Conservation (phyloP, 208 protist species). For the Novymonas esmeraldas region DNA sequence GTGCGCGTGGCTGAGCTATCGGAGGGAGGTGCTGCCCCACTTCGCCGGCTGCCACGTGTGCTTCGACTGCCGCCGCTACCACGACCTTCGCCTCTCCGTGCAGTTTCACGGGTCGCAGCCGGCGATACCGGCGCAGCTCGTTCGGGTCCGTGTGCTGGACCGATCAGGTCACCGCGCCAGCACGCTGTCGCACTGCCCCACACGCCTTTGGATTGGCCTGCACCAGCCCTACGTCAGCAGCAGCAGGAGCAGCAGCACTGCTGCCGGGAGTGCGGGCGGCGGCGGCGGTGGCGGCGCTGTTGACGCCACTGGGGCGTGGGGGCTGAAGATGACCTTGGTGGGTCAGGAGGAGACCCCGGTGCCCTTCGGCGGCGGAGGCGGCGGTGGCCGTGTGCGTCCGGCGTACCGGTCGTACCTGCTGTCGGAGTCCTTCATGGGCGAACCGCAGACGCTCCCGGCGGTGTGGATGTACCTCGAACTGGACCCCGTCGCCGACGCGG, state of each 20-base stretch:
- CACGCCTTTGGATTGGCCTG: conserved; percentile 69
- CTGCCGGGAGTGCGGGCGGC: conserved; percentile 16
- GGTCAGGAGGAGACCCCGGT: conserved; percentile 25
- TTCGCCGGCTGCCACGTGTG: conserved; percentile 57
- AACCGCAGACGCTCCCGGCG: conserved; percentile 38
- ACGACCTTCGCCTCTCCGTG: conserved; percentile 57
- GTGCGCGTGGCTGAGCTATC: conserved; percentile 54
- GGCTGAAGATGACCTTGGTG: conserved; percentile 51
- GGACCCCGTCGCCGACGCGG: conserved; percentile 14
- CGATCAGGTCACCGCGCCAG: background rate
- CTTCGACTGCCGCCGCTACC: conserved; percentile 70
- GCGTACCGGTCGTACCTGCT: conserved; percentile 40
- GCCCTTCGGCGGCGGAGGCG: background rate
- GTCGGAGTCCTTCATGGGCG: conserved; percentile 61
- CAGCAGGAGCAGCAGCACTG: background rate
- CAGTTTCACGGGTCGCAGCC: conserved; percentile 28
- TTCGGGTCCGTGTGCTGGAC: conserved; percentile 40
- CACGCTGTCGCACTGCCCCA: conserved; percentile 11
- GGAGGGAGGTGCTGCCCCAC: conserved; percentile 34
- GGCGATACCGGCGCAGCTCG: conserved; percentile 34
- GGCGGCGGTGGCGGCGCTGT: background rate
- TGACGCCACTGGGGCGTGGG: conserved; percentile 13
- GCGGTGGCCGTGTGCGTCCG: conserved; percentile 2
- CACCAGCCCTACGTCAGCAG: conserved; percentile 39
- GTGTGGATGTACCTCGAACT: conserved; percentile 83